These are phyloP conservation scores for Neurospora sp. DNA, from an alignment of 495 filamentous ascomycete species.

Conservation along the genomic window DNA sequence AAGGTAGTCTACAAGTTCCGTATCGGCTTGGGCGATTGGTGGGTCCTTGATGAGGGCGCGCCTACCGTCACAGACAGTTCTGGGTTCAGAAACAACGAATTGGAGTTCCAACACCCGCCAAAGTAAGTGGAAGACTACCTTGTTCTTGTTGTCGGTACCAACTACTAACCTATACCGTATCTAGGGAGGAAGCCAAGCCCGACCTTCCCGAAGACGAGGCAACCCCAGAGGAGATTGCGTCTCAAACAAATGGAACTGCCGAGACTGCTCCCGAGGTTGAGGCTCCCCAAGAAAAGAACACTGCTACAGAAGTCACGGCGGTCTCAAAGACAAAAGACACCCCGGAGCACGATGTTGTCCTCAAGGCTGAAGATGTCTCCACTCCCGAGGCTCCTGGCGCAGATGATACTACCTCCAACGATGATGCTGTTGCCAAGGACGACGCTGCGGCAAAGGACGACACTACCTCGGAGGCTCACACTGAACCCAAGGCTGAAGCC, in stretches of 20 bases:
- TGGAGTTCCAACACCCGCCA: slow-evolving; percentile 26
- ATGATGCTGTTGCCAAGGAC: background rate
- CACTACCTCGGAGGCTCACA: background rate
- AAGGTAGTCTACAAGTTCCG: slow-evolving; percentile 64
- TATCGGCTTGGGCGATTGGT: slow-evolving; percentile 51
- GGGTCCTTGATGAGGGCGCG: slow-evolving; percentile 48
- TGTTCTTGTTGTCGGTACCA: background rate
- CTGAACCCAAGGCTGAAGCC: background rate
- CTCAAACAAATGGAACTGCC: background rate
- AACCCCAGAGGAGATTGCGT: background rate
- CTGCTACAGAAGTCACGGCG: background rate
- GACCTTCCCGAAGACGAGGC: background rate
- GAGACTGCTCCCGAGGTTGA: background rate
- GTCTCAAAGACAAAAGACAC: background rate
- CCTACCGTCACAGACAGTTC: slow-evolving; percentile 42
- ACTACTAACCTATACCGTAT: too few species aligned
- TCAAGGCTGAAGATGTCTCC: background rate
- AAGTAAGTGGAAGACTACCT: background rate
- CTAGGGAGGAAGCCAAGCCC: background rate
- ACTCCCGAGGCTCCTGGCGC: background rate
- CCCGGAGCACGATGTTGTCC: background rate
- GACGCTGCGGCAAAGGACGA: background rate
- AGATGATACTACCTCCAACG: background rate
- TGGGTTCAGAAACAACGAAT: slow-evolving; percentile 51
- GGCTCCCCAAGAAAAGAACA: background rate